Evolutionary conservation across 768 basidiomycete species (phyloP).

Genomic region (Amanita muscaria): DNA sequence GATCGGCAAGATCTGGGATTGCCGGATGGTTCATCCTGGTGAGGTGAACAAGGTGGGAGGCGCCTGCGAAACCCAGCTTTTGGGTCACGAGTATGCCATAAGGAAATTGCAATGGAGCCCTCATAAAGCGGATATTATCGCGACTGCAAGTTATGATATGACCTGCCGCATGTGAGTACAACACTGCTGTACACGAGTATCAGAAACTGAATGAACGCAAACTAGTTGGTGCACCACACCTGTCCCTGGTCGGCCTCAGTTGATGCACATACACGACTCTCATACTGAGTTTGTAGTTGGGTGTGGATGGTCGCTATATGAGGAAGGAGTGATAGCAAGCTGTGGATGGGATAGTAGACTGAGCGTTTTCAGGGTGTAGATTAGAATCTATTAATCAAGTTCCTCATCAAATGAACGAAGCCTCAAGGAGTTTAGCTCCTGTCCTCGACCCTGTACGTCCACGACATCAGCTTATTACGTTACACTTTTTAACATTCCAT

Average conservation of each 20-base stretch:
- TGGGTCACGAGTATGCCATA: slow-evolving; percentile 87
- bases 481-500: no score
- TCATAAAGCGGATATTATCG: slow-evolving; percentile 61
- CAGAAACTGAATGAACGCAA: neutral
- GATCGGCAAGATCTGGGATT: slow-evolving; percentile 72
- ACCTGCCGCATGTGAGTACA: slow-evolving; percentile 76
- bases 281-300: slow-evolving; percentile 96
- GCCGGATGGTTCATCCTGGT: slow-evolving; percentile 67
- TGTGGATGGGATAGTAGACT: slow-evolving; percentile 90
- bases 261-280: slow-evolving; percentile 68
- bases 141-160: slow-evolving; percentile 85
- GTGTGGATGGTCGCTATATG: slow-evolving; percentile 86
- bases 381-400: neutral
- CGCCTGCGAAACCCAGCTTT: slow-evolving; percentile 56
- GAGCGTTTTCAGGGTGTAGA: slow-evolving; percentile 57
- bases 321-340: slow-evolving; percentile 78
- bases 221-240: slow-evolving; percentile 70
- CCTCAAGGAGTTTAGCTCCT: no score
- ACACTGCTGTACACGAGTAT: neutral
- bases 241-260: slow-evolving; percentile 35
- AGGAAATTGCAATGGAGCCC: slow-evolving; percentile 87
- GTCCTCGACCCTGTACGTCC: no score
- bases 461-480: no score
- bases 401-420: no score
- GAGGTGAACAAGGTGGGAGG: slow-evolving; percentile 57